Conservation (phyloP, 306 rosid genomes). For the Fagus sylvatica region DNA sequence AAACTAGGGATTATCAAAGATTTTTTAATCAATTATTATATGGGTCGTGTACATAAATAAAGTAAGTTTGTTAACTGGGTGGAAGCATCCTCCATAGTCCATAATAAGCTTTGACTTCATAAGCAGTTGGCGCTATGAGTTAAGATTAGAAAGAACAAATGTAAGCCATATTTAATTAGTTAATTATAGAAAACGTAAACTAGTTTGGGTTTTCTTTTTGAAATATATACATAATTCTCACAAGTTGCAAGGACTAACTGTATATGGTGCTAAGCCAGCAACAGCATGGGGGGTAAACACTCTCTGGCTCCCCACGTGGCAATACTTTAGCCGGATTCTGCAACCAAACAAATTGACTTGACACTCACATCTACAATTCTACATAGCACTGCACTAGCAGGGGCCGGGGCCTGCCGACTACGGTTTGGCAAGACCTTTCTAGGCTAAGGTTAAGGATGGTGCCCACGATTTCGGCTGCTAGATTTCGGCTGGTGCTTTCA, state of each 20-base stretch:
- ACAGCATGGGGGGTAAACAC: not conserved
- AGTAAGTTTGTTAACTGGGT: too few relatives aligned
- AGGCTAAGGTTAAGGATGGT: not conserved
- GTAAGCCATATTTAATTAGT: not conserved
- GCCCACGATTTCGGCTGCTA: not conserved
- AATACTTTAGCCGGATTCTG: not conserved
- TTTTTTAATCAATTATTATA: too few relatives aligned
- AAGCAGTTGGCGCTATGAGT: not conserved
- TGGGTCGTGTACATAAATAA: too few relatives aligned
- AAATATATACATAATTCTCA: not conserved
- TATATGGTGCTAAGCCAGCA: not conserved
- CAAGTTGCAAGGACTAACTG: not conserved
- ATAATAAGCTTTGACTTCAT: not conserved
- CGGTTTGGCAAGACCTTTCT: conserved; percentile 1
- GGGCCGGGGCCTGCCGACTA: conserved; percentile 2
- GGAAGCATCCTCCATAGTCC: too few relatives aligned
- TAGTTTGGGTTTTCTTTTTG: not conserved
- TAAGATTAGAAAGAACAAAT: not conserved
- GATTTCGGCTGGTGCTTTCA: not conserved
- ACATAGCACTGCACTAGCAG: not conserved
- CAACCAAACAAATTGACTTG: conserved; percentile 11
- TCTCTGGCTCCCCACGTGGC: not conserved
- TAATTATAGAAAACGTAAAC: not conserved
- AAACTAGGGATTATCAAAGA: too few relatives aligned
- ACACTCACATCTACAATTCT: not conserved